Evolutionary conservation across 257 asterid genomes (phyloP), one percentile per base, ranked within the genome.

Genomic region (Fraxinus pennsylvanica): DNA sequence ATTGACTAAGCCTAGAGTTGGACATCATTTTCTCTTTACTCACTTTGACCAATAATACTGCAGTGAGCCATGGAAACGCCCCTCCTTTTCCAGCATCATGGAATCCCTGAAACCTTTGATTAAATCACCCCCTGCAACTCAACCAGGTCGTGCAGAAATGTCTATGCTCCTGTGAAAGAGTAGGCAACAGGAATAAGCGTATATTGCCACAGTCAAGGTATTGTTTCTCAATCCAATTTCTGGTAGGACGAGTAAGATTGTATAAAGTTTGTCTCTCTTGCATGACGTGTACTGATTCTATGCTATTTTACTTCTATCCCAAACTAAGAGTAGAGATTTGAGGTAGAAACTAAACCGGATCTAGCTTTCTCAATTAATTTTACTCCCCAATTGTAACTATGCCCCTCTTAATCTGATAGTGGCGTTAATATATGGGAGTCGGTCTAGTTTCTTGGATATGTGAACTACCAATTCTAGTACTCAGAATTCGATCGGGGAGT

Each of bases 21-120:
- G 13, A 35, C 68, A 17, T 73, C 3, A 41, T 81, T 50, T 76
- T 84, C 54, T 63, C 36, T 80, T 80, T 36, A 65, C 76, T 68
- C 33, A 71, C 78, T 68, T 52, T 74, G 67, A 79, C 76, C 59
- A 54, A 52, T 54, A 15, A n/a, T 77, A 68, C 76, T 89, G 91
- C 94, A 96, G 99, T 68, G 98, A 93, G 80, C 88, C 98, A 70
- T 85, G 99, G 96, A 90, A 89, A 77, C 92, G 99, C 43, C 98
- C 99, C 32, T 92, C 98, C 41, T 93, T 96, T 84, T 35, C 94
- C 80, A 82, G 80, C 84, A 85, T 96, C 81, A 96, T 96, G 97
- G 98, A 93, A 74, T 82, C 96, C 65, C 87, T 96, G 87, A 89
- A 84, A 83, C 82, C 90, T 43, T 78, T 91, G 80, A 86, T 86